These are phyloP conservation scores for Xylaria acuta DNA, from an alignment of 495 filamentous ascomycete genomes.

Conservation along the genomic window DNA sequence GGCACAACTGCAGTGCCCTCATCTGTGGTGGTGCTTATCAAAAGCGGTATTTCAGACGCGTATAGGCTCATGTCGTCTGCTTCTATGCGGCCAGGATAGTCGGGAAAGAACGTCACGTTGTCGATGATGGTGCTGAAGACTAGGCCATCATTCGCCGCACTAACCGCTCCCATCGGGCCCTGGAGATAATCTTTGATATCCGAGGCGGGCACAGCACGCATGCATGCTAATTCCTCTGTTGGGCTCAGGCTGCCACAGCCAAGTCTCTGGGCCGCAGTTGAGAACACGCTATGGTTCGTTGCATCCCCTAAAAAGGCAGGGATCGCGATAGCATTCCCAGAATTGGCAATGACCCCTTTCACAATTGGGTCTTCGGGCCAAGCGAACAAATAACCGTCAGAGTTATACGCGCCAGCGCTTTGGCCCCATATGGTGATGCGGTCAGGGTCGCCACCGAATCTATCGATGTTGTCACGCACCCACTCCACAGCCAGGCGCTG, in stretches of 20 bases:
- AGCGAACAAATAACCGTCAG: conserved; percentile 44
- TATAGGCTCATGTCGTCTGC: background rate
- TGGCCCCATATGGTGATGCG: conserved; percentile 70
- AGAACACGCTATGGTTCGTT: conserved; percentile 4
- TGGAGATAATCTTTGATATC: background rate
- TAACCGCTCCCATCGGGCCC: conserved; percentile 1
- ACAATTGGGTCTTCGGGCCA: conserved; percentile 49
- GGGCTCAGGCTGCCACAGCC: background rate
- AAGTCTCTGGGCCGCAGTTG: background rate
- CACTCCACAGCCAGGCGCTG: conserved; percentile 70
- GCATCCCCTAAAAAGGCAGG: conserved; percentile 49
- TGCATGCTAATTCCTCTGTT: background rate
- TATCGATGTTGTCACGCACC: conserved; percentile 68
- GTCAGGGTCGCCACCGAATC: conserved; percentile 69
- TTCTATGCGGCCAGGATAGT: conserved; percentile 11
- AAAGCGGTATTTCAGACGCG: conserved; percentile 6
- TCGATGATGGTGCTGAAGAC: background rate
- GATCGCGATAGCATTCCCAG: conserved; percentile 46
- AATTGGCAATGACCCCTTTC: conserved; percentile 44
- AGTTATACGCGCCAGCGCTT: conserved; percentile 46
- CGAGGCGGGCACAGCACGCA: conserved; percentile 7
- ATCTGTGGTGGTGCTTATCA: conserved; percentile 9
- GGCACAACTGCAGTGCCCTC: conserved; percentile 15
- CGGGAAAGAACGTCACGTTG: conserved; percentile 12
- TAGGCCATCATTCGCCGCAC: conserved; percentile 1